Evolutionary conservation across 352 stramenopile genomes (phyloP), one percentile per base, ranked within the genome.

Genomic region (Albugo candida): DNA sequence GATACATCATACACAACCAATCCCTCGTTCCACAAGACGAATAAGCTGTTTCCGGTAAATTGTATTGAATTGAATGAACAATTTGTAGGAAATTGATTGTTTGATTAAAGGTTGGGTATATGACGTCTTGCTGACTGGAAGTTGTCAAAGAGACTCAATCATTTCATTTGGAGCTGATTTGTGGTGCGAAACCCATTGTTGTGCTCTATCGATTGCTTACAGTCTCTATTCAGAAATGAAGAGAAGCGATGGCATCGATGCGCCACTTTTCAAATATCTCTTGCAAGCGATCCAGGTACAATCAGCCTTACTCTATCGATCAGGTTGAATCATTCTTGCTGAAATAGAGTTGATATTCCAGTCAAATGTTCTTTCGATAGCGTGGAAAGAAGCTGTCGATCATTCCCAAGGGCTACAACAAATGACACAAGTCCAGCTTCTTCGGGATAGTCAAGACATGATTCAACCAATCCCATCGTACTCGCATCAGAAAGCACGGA

Each of bases 351-450:
- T 84, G n/a, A 62, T 77, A 2, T 89, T 89, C 49, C 69, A 72
- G 20, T 85, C 71, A 21, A 83, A 84, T 34, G 68, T 82, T 19
- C 59, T 72, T 16, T 79, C 55, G 46, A 86, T 83, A 59, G 77
- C 77, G 11, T 89, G 77, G 77, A 85, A 81, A 35, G 85, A 86
- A 50, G 74, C 77, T 35, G 48, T 89, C 1, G 51, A 61, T 4
- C 70, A 86, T 54, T 83, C 83, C n/a, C 63, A 78, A 37, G 68
- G 59, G 19, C 52, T 86, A 17, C 51, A n/a, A n/a, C 51, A 58
- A 14, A 39, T 47, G 11, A 64, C 83, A 18, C 61, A 86, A 40
- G 52, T 86, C 17, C 42, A 61, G 37, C 31, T 37, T 8, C 37
- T 68, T 11, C 52, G 72, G 12, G 52, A 46, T 5, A 55, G 56